Percentiles rank a stretch among this genome's conserved stretches.
Conservation (phyloP, 305 asterid species). For the Solanum hybrid region DNA sequence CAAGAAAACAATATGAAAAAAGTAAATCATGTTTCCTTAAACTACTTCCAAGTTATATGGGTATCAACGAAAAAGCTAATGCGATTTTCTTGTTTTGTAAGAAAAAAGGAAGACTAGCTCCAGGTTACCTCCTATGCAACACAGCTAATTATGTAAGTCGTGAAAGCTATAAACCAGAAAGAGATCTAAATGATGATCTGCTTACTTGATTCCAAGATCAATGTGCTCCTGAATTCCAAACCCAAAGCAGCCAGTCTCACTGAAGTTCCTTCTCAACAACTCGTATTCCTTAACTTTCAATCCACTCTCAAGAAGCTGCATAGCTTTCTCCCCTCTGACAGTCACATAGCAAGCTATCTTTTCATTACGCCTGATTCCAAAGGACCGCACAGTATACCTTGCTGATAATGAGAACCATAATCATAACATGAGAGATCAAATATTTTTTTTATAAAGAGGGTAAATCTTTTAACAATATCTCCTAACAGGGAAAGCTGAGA, state of each 20-base stretch:
- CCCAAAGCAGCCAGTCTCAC: conserved; percentile 35
- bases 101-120: not conserved
- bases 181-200: not conserved
- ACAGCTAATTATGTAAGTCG: not conserved
- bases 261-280: conserved; percentile 51
- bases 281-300: conserved; percentile 82
- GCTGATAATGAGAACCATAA: conserved; percentile 27
- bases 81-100: not conserved
- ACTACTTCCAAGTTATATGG: not conserved
- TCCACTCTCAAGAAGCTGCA: conserved; percentile 84
- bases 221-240: conserved; percentile 37
- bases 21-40: not conserved
- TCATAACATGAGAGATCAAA: not conserved
- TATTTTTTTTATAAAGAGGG: not conserved
- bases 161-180: not conserved
- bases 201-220: conserved; percentile 32
- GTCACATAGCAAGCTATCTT: conserved; percentile 70
- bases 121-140: not conserved
- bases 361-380: conserved; percentile 77
- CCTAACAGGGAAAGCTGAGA: not conserved
- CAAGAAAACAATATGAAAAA: not conserved
- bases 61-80: too few species aligned
- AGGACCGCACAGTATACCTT: conserved; percentile 68
- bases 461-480: not conserved
- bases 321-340: conserved; percentile 80